Percentiles rank a stretch among this genome's conserved stretches.
Conservation (phyloP, 164 flowering plant species). For the Vitis rotundifolia region DNA sequence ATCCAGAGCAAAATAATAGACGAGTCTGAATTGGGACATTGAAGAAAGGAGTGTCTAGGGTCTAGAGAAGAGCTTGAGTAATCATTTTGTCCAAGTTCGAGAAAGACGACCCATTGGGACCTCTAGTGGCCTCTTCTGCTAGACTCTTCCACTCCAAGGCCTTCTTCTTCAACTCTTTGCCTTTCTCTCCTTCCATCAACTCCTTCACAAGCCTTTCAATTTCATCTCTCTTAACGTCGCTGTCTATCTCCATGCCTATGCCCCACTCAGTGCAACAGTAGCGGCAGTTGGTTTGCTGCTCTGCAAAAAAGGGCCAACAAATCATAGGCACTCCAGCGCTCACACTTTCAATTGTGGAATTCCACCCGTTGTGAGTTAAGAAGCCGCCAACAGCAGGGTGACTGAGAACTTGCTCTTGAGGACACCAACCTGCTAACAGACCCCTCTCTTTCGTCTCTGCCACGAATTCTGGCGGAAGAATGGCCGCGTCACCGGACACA, state of each 20-base stretch:
- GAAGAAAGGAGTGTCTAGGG: not conserved
- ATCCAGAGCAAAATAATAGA: too few species aligned
- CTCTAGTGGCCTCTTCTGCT: constrained; percentile 21
- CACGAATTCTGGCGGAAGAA: constrained; percentile 30
- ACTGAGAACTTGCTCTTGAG: constrained; percentile 37
- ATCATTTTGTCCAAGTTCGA: constrained; percentile 28
- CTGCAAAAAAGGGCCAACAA: constrained; percentile 62
- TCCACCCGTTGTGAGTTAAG: constrained; percentile 45
- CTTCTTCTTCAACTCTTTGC: constrained; percentile 35
- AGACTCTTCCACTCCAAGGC: constrained; percentile 34
- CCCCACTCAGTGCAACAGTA: constrained; percentile 37
- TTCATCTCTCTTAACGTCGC: constrained; percentile 30
- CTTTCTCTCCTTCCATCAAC: constrained; percentile 45
- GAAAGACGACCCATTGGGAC: constrained; percentile 27
- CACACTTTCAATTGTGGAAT: constrained; percentile 39
- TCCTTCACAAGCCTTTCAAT: constrained; percentile 37
- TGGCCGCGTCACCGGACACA: constrained; percentile 30
- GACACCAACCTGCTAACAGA: constrained; percentile 42
- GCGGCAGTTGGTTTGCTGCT: constrained; percentile 43
- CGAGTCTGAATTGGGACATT: too few species aligned
- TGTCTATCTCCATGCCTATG: constrained; percentile 45
- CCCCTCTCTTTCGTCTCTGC: constrained; percentile 31
- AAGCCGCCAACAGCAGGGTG: constrained; percentile 43
- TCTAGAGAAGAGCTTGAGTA: constrained; percentile 14
- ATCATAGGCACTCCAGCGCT: constrained; percentile 46